A percentile compares a stretch with the other conserved stretches of the same genome.
Evolutionary conservation across 2,329 filamentous ascomycete genomes (phyloP).

Genomic region (Aspergillus luchuensis): DNA sequence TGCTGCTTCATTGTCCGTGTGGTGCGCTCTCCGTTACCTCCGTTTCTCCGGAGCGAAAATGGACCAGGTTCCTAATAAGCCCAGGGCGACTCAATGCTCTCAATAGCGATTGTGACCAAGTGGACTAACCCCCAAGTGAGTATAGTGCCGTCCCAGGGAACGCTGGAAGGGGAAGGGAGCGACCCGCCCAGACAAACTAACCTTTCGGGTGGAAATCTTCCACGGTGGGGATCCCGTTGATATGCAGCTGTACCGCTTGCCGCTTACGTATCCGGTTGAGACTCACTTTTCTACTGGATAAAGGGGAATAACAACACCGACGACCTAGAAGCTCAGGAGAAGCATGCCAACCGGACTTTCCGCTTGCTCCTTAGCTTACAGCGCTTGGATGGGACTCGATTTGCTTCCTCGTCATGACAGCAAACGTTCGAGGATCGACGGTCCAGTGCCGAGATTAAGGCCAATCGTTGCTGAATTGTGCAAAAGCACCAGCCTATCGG

Average conservation of each 20-base stretch:
- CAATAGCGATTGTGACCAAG: not conserved
- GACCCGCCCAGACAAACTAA: not conserved
- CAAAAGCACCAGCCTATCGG: constrained; percentile 12
- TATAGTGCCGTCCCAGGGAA: not conserved
- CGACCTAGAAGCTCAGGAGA: constrained; percentile 5
- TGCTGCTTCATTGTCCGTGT: not conserved
- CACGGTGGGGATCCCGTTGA: constrained; percentile 9
- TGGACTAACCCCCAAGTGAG: not conserved
- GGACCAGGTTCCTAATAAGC: not conserved
- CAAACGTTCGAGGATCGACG: constrained; percentile 29
- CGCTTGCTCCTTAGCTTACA: not conserved
- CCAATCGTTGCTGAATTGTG: constrained; percentile 22
- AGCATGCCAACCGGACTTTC: not conserved
- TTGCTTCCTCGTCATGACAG: constrained; percentile 17
- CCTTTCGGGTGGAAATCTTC: constrained; percentile 8
- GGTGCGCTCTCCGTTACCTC: not conserved
- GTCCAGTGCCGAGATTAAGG: constrained; percentile 6
- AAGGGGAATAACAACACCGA: not conserved
- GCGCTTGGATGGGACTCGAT: not conserved
- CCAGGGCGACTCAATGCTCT: not conserved
- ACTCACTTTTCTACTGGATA: not conserved
- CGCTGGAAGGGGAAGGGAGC: constrained; percentile 1
- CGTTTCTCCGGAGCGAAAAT: not conserved
- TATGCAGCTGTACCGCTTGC: constrained; percentile 9
- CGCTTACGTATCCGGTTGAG: not conserved